Conservation (phyloP, 805 yeast species). For the Pichia kluyveri region DNA sequence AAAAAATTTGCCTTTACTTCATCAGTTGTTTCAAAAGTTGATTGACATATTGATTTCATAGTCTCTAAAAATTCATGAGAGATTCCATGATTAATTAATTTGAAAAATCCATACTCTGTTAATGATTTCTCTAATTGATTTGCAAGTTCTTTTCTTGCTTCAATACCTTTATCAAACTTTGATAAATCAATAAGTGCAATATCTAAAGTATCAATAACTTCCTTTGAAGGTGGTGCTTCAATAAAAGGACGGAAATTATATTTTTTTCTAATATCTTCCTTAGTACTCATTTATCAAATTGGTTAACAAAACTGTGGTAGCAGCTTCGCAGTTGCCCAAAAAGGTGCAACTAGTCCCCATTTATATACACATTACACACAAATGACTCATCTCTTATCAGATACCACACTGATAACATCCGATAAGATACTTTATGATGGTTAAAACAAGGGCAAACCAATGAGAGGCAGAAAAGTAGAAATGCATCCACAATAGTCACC, state of each 20-base stretch:
- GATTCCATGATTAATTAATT: conserved; percentile 33
- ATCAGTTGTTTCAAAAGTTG: conserved; percentile 31
- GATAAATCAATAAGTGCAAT: conserved; percentile 31
- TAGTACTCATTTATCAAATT: too few species aligned
- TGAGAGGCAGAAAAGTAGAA: too few species aligned
- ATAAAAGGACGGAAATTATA: conserved; percentile 26
- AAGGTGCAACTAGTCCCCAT: too few species aligned
- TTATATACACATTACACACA: too few species aligned
- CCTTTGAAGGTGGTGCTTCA: conserved; percentile 20
- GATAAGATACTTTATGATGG: too few species aligned
- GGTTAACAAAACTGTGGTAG: too few species aligned
- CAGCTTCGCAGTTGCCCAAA: too few species aligned
- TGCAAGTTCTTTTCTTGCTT: conserved; percentile 27
- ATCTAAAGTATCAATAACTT: conserved; percentile 14
- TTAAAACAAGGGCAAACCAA: too few species aligned
- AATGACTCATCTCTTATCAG: too few species aligned
- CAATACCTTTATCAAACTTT: conserved; percentile 26
- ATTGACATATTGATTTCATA: conserved; percentile 32
- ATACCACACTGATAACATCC: too few species aligned
- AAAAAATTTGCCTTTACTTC: conserved; percentile 29
- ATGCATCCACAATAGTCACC: too few species aligned
- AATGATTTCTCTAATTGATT: conserved; percentile 30
- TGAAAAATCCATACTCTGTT: conserved; percentile 36
- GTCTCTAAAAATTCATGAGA: conserved; percentile 24
- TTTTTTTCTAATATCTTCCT: conserved; percentile 12